Percentiles rank a stretch among this genome's conserved stretches.
These are phyloP conservation scores for Melampsora abietis-canadensis DNA, from an alignment of 1,284 basidiomycete species.

Conservation along the genomic window DNA sequence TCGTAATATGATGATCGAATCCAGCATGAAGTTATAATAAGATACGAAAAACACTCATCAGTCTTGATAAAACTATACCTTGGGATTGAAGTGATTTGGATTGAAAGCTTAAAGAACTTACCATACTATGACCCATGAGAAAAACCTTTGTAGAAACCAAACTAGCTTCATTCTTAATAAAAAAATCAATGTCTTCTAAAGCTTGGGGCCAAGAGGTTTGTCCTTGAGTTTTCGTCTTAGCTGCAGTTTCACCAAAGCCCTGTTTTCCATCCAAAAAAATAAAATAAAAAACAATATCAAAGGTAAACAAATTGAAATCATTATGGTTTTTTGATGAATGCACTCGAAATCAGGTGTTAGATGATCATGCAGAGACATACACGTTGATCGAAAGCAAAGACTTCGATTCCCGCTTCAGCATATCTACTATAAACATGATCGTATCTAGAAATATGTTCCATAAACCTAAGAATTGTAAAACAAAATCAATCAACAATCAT, in stretches of 20 bases:
- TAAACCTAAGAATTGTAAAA: conserved; percentile 51
- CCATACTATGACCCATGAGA: conserved; percentile 56
- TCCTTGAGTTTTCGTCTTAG: conserved; percentile 51
- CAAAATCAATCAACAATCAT: no score
- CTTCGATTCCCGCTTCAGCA: conserved; percentile 53
- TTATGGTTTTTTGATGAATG: no score
- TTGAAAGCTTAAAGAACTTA: conserved; percentile 4
- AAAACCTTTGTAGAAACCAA: conserved; percentile 50
- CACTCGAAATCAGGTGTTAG: no score
- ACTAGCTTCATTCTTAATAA: conserved; percentile 48
- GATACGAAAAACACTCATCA: not conserved
- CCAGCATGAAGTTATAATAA: not conserved
- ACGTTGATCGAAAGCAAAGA: conserved; percentile 55
- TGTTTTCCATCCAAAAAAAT: no score
- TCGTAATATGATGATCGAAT: not conserved
- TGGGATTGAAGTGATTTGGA: not conserved
- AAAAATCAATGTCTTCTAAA: conserved; percentile 53
- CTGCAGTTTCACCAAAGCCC: conserved; percentile 54
- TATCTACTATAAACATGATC: conserved; percentile 53
- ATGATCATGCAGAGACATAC: conserved; percentile 42
- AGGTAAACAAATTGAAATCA: not conserved
- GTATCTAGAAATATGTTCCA: conserved; percentile 55
- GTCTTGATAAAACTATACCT: no score
- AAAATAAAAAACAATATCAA: no score
- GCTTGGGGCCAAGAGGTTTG: conserved; percentile 53